A percentile compares a stretch with the other conserved stretches of the same genome.
phyloP scores from a whole-genome alignment of 2,329 filamentous ascomycete genomes.

The Ambrosiella cleistominuta region DNA sequence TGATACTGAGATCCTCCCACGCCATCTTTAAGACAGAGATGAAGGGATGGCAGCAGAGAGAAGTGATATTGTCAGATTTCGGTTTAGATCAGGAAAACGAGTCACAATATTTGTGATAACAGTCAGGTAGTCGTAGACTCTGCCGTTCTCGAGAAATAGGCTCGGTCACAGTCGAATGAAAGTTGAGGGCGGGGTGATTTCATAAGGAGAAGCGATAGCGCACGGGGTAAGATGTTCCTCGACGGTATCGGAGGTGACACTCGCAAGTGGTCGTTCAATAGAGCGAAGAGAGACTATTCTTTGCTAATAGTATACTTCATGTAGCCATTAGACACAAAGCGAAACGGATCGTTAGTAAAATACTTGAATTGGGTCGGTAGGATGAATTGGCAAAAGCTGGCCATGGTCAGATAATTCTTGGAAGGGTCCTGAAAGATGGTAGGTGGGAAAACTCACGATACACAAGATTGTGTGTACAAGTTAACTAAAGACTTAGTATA shows the following conservation, averaged over 20 bases:
- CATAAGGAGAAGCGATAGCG: slow-evolving; percentile 6
- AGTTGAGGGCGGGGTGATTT: neutral
- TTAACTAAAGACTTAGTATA: neutral
- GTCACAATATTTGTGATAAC: too few relatives aligned
- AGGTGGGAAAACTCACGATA: neutral
- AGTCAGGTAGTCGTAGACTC: neutral
- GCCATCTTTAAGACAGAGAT: slow-evolving; percentile 34
- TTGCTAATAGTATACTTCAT: too few relatives aligned
- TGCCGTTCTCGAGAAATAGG: neutral
- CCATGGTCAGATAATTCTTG: neutral
- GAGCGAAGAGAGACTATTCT: too few relatives aligned
- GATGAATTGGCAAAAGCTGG: neutral
- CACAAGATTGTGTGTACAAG: neutral
- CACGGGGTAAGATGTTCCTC: neutral
- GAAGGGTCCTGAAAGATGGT: neutral
- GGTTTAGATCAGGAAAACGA: too few relatives aligned
- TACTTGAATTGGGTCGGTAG: neutral
- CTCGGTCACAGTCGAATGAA: slow-evolving; percentile 4
- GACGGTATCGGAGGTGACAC: too few relatives aligned
- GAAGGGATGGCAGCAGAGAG: neutral
- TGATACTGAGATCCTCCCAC: slow-evolving; percentile 69
- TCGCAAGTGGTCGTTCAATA: too few relatives aligned
- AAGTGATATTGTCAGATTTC: neutral
- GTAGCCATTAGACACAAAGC: neutral
- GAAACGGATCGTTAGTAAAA: neutral